Percentiles rank a stretch among this genome's conserved stretches.
Conservation (phyloP, 2,329 filamentous ascomycete species). For the Karstenula rhodostoma region DNA sequence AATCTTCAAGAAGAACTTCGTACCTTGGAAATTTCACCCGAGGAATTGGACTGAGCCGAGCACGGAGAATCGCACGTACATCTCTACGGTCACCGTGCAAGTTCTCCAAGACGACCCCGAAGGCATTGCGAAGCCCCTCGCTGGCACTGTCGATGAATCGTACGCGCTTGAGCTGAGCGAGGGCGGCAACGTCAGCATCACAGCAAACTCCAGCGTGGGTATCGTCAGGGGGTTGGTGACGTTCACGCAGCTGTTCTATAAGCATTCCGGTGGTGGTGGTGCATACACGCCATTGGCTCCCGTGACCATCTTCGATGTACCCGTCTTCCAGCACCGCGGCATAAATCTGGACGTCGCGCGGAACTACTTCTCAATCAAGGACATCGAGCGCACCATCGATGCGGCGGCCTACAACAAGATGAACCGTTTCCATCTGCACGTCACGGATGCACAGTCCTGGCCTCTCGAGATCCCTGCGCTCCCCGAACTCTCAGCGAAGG, state of each 20-base stretch:
- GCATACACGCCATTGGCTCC: constrained; percentile 77
- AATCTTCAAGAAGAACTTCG: constrained; percentile 73
- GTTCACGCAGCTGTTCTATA: constrained; percentile 81
- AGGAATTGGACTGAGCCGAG: constrained; percentile 71
- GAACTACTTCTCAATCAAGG: constrained; percentile 71
- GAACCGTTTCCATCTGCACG: constrained; percentile 82
- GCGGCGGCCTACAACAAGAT: constrained; percentile 81
- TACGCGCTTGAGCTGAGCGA: constrained; percentile 71
- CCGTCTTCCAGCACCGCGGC: constrained; percentile 79
- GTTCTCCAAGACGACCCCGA: constrained; percentile 65
- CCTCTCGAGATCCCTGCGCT: constrained; percentile 80
- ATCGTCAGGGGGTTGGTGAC: constrained; percentile 77
- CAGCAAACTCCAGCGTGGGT: constrained; percentile 72
- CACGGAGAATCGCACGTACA: constrained; percentile 55
- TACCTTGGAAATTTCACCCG: constrained; percentile 80
- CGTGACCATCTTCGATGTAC: constrained; percentile 74
- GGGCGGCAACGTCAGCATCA: constrained; percentile 68
- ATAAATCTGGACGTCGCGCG: constrained; percentile 81
- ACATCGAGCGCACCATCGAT: constrained; percentile 79
- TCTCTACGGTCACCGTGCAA: constrained; percentile 69
- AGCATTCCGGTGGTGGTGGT: constrained; percentile 66
- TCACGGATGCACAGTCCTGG: constrained; percentile 86
- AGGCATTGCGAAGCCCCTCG: constrained; percentile 66
- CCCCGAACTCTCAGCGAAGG: constrained; percentile 74
- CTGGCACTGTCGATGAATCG: constrained; percentile 75